Base-by-base conservation (phyloP, 495 filamentous ascomycete genomes). In the Clohesyomyces aquaticus region DNA sequence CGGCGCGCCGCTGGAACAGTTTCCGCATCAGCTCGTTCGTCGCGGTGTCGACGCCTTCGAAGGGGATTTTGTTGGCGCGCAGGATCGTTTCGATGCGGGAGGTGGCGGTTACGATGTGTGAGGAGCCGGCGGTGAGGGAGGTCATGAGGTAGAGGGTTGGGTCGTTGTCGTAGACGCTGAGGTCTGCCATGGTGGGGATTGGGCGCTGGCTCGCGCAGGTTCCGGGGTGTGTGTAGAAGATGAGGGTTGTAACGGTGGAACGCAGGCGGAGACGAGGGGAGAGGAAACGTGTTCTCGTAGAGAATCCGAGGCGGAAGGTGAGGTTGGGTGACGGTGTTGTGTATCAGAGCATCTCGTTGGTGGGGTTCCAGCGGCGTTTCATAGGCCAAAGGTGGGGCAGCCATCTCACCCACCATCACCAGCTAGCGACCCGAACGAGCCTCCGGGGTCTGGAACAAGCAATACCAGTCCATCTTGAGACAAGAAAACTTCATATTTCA, bases 41-140 rank as follows among this genome's bases (percentile, higher is more conserved):
- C 25, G 94, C 93, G 28, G 94, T 84, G 78, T 99, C 94, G 71
- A 96, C 80, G 65, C 89, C 91, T 67, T 88, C 91, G 79, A 96
- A 99, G 22, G 90, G 88, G 49, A 99, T 88, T 66, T 87, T 88
- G 80, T 98, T 96, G 35, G 91, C 92, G 75, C 92, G 95, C 61
- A 99, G 85, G 73, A 99, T 96, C 19, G 93, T 96, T 77, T 98
- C 93, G 55, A 99, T 80, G 35, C 95, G 88, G 23, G 92, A 91
- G 0, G 94, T 99, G 1, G 95, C 94, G 38, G 94, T 98, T 68
- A 97, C 86, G 76, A 98, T 97, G 76, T 96, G 91, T n/a, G 92
- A 96, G 4, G 91, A 96, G 65, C 93, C 93, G 58, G 92, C 89
- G n/a, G 93, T 96, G 23, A 97, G 82, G 67, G 91, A 96, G 56